Evolutionary conservation across 2,329 filamentous ascomycete genomes (phyloP).

Genomic region (Xylariaceae sp.): DNA sequence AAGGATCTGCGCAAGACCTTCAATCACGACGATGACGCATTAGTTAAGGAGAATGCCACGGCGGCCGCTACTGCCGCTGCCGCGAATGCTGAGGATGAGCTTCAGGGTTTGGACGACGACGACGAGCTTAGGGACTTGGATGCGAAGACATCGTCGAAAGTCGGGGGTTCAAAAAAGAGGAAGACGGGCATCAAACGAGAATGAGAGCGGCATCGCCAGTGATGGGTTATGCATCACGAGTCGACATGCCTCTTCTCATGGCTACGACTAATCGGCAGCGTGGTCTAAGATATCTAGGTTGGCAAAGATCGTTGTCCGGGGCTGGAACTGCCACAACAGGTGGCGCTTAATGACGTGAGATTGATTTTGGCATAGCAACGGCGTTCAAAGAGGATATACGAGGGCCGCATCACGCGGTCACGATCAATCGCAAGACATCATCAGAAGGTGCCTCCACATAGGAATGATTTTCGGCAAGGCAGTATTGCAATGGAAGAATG

Average conservation of each 20-base stretch:
- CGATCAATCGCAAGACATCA: neutral
- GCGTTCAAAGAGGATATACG: conserved; percentile 21
- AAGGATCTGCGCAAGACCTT: conserved; percentile 77
- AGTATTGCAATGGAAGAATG: no score
- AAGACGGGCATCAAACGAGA: conserved; percentile 19
- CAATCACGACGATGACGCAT: conserved; percentile 60
- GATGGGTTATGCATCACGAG: neutral
- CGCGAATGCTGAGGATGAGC: conserved; percentile 29
- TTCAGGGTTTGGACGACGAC: conserved; percentile 32
- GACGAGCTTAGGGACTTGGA: conserved; percentile 9
- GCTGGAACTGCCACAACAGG: neutral
- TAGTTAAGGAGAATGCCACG: conserved; percentile 24
- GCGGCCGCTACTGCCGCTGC: conserved; percentile 7
- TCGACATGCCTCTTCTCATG: no score
- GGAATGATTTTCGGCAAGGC: no score
- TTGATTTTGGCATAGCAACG: conserved; percentile 23
- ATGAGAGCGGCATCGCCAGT: conserved; percentile 2
- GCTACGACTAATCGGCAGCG: neutral
- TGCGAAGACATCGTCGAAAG: conserved; percentile 17
- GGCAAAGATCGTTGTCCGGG: neutral
- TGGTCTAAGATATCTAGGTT: neutral
- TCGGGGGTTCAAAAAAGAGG: conserved; percentile 21
- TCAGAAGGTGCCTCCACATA: no score
- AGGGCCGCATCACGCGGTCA: conserved; percentile 14
- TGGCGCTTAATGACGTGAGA: conserved; percentile 4